phyloP scores from a whole-genome alignment of 352 stramenopile species.

The Peronospora destructor region DNA sequence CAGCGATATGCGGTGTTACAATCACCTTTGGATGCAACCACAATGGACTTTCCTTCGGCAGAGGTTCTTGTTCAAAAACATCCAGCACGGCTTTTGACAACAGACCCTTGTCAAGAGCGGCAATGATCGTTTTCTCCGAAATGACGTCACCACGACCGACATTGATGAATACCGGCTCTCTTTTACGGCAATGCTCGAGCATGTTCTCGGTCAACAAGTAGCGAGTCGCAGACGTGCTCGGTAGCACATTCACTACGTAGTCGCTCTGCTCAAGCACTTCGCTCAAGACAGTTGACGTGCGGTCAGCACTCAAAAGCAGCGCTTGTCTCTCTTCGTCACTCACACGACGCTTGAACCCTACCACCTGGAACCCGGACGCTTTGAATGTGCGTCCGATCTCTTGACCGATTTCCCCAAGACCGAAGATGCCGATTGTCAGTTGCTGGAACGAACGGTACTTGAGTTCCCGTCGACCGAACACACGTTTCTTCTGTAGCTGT shows the following conservation, averaged over 20 bases:
- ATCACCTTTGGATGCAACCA: conserved; percentile 61
- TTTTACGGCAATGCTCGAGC: conserved; percentile 36
- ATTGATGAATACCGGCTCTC: conserved; percentile 80
- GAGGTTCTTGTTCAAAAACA: conserved; percentile 44
- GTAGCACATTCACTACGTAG: conserved; percentile 79
- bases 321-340: conserved; percentile 14
- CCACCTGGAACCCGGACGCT: conserved; percentile 45
- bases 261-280: conserved; percentile 50
- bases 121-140: conserved; percentile 46
- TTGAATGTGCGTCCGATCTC: conserved; percentile 49
- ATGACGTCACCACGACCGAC: conserved; percentile 83
- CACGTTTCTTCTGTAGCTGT: conserved; percentile 24
- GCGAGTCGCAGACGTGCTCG: conserved; percentile 67
- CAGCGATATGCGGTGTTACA: conserved; percentile 79
- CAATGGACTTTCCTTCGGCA: conserved; percentile 42
- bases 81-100: conserved; percentile 57
- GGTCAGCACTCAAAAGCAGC: conserved; percentile 26
- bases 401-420: conserved; percentile 54
- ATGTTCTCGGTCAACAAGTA: conserved; percentile 50
- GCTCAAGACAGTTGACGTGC: conserved; percentile 37
- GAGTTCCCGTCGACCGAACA: conserved; percentile 32
- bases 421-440: conserved; percentile 52
- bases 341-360: conserved; percentile 61
- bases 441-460: conserved; percentile 35
- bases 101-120: conserved; percentile 52